Base-by-base conservation (phyloP, 257 asterid genomes). In the Nicotiana undulata region DNA sequence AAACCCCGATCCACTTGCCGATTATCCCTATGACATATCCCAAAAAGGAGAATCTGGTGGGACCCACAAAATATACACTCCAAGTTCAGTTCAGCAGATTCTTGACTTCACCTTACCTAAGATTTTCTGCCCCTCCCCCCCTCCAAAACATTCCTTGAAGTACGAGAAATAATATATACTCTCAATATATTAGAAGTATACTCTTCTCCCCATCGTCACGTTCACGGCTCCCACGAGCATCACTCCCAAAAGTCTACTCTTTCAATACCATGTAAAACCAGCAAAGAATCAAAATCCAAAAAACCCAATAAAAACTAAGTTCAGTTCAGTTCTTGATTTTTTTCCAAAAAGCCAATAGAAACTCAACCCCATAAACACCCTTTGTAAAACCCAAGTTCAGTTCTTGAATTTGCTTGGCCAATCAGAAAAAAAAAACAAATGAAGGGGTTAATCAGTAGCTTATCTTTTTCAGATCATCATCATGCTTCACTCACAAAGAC, bases 401-500 rank as follows among this genome's bases (percentile, higher is more conserved):
- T 56, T 56, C 63, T 56, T 56, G 63, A 18, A 6, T 56, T 56
- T 56, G n/a, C 26, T 56, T 18, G 63, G 59, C 18, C 49, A 40
- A 40, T 11, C 49, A 18, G 4, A 53, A 22, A 24, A 22, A 22
- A 24, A 22, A 1, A 9, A 12, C 15, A 55, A 20, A 72, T 72
- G 78, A 72, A 46, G 59, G 60, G 78, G 77, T 5, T 70, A 9
- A 13, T 18, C 1, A 22, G 8, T 24, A 83, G 89, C 68, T 80
- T 87, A 16, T 58, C 91, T 34, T 46, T 86, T 28, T 29, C 88
- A 16, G 82, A 72, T 40, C 22, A 40, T 77, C 37, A 60, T 72
- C 52, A 60, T 51, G 20, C 37, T 46, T 56, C 78, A 65, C 52
- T 76, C 60, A 60, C 87, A 79, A 60, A 61, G 76, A 61, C 83